A percentile compares a stretch with the other conserved stretches of the same genome.
Conservation (phyloP, 148 eudicot genomes). For the Chenopodium album region DNA sequence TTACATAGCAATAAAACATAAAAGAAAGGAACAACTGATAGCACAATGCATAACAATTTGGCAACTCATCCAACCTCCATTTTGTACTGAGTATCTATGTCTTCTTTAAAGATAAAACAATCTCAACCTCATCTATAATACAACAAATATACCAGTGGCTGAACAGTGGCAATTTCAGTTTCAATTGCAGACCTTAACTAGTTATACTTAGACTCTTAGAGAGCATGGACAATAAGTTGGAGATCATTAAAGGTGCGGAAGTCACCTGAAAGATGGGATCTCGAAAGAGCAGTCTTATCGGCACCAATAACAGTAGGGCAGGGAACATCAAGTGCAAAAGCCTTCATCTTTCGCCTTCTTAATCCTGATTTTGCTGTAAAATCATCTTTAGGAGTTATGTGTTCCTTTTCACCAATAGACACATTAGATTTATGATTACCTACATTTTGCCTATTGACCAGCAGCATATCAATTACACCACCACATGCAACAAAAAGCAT, state of each 20-base stretch:
- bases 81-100: background rate
- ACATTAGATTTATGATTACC: conserved; percentile 26
- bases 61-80: background rate
- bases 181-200: background rate
- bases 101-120: too few species aligned
- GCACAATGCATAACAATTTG: background rate
- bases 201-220: too few species aligned
- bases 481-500: conserved; percentile 70
- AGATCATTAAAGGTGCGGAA: background rate
- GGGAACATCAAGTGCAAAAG: conserved; percentile 15
- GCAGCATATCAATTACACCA: conserved; percentile 51
- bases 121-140: background rate
- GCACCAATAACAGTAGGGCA: conserved; percentile 16
- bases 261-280: conserved; percentile 52
- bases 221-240: background rate
- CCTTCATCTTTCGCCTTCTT: conserved; percentile 55
- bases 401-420: conserved; percentile 28
- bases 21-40: background rate
- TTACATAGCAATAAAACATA: background rate
- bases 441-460: conserved; percentile 24
- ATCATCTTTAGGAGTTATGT: conserved; percentile 26
- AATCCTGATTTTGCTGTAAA: conserved; percentile 39
- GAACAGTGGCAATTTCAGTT: background rate
- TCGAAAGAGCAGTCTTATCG: conserved; percentile 16
- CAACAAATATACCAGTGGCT: background rate